phyloP scores from a whole-genome alignment of 106 monocot genomes.

The Allium cepa region DNA sequence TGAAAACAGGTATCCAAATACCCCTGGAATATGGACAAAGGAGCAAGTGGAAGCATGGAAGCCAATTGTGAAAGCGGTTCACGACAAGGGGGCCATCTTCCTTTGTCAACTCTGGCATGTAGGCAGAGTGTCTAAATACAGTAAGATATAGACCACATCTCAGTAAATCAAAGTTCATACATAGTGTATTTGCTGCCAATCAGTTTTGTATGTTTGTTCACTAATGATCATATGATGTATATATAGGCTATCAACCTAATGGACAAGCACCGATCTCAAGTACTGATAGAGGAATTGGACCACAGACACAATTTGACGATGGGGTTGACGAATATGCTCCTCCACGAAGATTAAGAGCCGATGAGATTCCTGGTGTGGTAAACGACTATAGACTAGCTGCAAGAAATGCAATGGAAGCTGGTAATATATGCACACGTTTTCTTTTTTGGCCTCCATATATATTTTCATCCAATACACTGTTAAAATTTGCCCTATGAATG shows the following conservation, averaged over 20 bases:
- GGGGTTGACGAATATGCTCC: conserved; percentile 12
- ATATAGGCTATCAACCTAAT: conserved; percentile 4
- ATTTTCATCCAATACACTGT: too few relatives aligned
- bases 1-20: too few relatives aligned
- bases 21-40: too few relatives aligned
- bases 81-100: conserved; percentile 51
- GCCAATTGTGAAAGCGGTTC: conserved; percentile 67
- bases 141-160: conserved; percentile 30
- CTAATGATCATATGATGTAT: neutral
- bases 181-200: neutral
- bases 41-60: conserved; percentile 77
- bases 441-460: conserved; percentile 14
- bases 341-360: conserved; percentile 30
- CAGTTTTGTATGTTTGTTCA: neutral
- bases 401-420: conserved; percentile 13
- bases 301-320: neutral
- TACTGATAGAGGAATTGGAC: conserved; percentile 23
- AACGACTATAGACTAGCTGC: conserved; percentile 42
- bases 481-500: too few relatives aligned
- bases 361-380: conserved; percentile 40
- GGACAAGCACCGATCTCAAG: conserved; percentile 20
- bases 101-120: conserved; percentile 67
- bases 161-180: conserved; percentile 9
- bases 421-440: conserved; percentile 7
- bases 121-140: conserved; percentile 2